Percentiles rank a stretch among this genome's conserved stretches.
phyloP scores from a whole-genome alignment of 228 moss, liverwort and hornwort species.

The Sphagnum magellanicum region DNA sequence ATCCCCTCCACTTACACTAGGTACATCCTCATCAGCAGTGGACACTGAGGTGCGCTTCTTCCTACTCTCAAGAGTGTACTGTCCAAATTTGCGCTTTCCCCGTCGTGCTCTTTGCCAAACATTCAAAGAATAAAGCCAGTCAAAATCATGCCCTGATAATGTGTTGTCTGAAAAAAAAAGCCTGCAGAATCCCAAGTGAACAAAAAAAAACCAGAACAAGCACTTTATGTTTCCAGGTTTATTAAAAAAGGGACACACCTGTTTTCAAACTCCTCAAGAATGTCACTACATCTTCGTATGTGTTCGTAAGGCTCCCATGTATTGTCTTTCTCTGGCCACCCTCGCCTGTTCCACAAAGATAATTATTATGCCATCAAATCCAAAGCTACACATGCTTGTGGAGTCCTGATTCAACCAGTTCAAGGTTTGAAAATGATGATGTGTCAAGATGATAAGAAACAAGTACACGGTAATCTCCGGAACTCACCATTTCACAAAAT shows the following conservation, averaged over 20 bases:
- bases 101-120: slow-evolving; percentile 46
- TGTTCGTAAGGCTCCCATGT: slow-evolving; percentile 97
- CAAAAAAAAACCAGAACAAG: too few relatives aligned
- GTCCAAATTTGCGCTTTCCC: slow-evolving; percentile 71
- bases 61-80: slow-evolving; percentile 68
- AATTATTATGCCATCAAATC: not conserved
- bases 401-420: not conserved
- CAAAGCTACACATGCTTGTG: not conserved
- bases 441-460: not conserved
- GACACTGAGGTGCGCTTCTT: slow-evolving; percentile 48
- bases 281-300: slow-evolving; percentile 81
- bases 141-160: too few relatives aligned
- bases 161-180: too few relatives aligned
- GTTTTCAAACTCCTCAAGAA: slow-evolving; percentile 88
- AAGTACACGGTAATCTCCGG: not conserved
- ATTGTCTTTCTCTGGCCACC: slow-evolving; percentile 92
- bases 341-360: slow-evolving; percentile 48
- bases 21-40: slow-evolving; percentile 56
- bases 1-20: slow-evolving; percentile 52
- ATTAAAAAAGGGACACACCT: slow-evolving; percentile 36
- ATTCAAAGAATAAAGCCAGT: too few relatives aligned
- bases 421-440: not conserved
- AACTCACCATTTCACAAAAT: slow-evolving; percentile 87
- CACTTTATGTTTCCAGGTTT: not conserved
- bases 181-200: too few relatives aligned